Conservation (phyloP, 2,329 filamentous ascomycete species). For the Aspergillus pseudonomiae region DNA sequence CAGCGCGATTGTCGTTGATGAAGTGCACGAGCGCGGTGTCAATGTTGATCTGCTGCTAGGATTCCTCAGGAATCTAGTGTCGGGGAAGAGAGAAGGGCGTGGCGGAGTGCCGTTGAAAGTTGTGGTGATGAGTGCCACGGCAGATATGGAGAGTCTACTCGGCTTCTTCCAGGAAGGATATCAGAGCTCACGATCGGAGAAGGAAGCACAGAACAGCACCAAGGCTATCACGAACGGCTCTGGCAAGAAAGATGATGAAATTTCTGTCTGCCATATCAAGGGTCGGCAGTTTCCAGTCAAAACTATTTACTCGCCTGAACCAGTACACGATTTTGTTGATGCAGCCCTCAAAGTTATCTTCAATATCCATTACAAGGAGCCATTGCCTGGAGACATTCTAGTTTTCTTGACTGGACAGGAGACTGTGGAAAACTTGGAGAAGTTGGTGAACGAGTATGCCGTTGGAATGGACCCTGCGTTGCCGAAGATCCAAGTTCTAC, state of each 20-base stretch:
- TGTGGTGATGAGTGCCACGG: slow-evolving; percentile 95
- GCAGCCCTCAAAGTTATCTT: slow-evolving; percentile 80
- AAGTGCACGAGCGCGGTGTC: slow-evolving; percentile 93
- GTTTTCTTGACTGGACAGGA: slow-evolving; percentile 93
- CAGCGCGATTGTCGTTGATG: slow-evolving; percentile 88
- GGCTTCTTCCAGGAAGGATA: slow-evolving; percentile 66
- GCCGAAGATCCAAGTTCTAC: slow-evolving; percentile 70
- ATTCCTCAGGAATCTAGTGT: slow-evolving; percentile 78
- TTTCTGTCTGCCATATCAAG: slow-evolving; percentile 70
- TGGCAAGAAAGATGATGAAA: slow-evolving; percentile 33
- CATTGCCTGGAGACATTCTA: slow-evolving; percentile 89
- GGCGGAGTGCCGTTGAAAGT: slow-evolving; percentile 80
- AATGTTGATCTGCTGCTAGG: slow-evolving; percentile 91
- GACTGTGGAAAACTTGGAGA: slow-evolving; percentile 81
- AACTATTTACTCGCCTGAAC: slow-evolving; percentile 70
- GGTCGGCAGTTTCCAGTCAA: slow-evolving; percentile 87
- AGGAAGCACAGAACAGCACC: not conserved
- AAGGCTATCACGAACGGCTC: slow-evolving; percentile 6
- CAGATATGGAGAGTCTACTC: slow-evolving; percentile 77
- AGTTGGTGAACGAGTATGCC: slow-evolving; percentile 79
- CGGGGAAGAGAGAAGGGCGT: slow-evolving; percentile 60
- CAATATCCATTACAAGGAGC: slow-evolving; percentile 82
- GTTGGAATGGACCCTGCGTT: slow-evolving; percentile 71
- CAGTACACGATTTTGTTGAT: slow-evolving; percentile 81
- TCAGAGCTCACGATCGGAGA: slow-evolving; percentile 3